Conservation (phyloP, 176 grass and related monocot genomes). For the Carex myosuroides region DNA sequence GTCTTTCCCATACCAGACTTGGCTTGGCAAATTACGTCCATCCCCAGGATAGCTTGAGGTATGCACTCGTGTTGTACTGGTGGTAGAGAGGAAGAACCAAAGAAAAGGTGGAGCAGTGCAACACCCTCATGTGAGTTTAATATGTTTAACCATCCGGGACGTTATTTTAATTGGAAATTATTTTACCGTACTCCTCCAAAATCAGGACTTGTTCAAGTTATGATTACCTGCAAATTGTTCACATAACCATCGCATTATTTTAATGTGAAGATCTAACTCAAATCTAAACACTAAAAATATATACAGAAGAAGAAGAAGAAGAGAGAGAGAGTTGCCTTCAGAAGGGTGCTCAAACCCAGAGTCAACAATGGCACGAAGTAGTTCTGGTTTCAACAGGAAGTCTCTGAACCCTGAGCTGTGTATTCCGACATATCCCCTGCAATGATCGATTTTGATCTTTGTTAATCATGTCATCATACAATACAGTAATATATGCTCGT, state of each 20-base stretch:
- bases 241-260: background rate
- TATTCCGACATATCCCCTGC: slow-evolving; percentile 95
- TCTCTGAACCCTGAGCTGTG: slow-evolving; percentile 99
- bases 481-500: background rate
- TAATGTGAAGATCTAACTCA: background rate
- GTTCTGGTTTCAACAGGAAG: slow-evolving; percentile 95
- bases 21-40: slow-evolving; percentile 99
- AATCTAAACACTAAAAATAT: background rate
- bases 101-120: slow-evolving; percentile 42
- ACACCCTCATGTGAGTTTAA: slow-evolving; percentile 86
- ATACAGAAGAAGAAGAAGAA: background rate
- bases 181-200: slow-evolving; percentile 65
- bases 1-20: slow-evolving; percentile 99
- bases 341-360: slow-evolving; percentile 99
- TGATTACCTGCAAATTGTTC: slow-evolving; percentile 59
- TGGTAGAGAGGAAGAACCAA: slow-evolving; percentile 69
- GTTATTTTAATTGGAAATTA: slow-evolving; percentile 88
- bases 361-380: slow-evolving; percentile 91
- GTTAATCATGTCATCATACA: background rate
- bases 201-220: slow-evolving; percentile 45
- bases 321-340: slow-evolving; percentile 53
- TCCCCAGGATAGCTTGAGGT: slow-evolving; percentile 98
- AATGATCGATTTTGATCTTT: background rate
- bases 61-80: slow-evolving; percentile 99
- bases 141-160: slow-evolving; percentile 56